phyloP scores from a whole-genome alignment of 2,329 filamentous ascomycete species.

The Nemania sp. region DNA sequence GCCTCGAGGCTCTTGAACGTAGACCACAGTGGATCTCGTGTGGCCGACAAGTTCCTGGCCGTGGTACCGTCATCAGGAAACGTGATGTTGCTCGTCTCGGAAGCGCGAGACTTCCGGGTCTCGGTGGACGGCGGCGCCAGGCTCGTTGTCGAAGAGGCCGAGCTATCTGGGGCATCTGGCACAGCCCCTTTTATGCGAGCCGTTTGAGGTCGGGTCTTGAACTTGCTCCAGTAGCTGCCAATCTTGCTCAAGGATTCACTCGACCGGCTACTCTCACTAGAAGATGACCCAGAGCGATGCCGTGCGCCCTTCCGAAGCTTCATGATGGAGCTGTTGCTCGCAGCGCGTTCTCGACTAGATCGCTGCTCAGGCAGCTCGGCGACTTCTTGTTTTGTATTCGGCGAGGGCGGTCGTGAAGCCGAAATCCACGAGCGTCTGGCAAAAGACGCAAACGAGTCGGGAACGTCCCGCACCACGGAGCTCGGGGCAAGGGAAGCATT shows the following conservation, averaged over 20 bases:
- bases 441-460: constrained; percentile 55
- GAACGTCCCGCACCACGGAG: constrained; percentile 43
- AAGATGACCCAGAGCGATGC: constrained; percentile 40
- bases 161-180: constrained; percentile 44
- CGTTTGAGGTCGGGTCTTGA: constrained; percentile 53
- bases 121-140: constrained; percentile 49
- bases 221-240: constrained; percentile 53
- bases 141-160: constrained; percentile 53
- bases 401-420: constrained; percentile 54
- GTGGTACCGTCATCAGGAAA: constrained; percentile 36
- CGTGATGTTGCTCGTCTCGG: constrained; percentile 41
- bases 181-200: constrained; percentile 46
- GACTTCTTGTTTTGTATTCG: constrained; percentile 42
- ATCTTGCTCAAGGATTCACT: constrained; percentile 44
- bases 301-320: constrained; percentile 40
- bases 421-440: constrained; percentile 58
- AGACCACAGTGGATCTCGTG: constrained; percentile 59
- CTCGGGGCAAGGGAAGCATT: constrained; percentile 34
- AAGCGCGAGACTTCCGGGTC: constrained; percentile 40
- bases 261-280: constrained; percentile 40
- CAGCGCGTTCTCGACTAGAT: constrained; percentile 34
- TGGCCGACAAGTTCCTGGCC: constrained; percentile 27
- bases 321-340: constrained; percentile 39
- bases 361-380: constrained; percentile 28
- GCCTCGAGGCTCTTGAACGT: constrained; percentile 59